Percentiles rank a stretch among this genome's conserved stretches.
Conservation (phyloP, 129 eudicot species). For the Flaveria linearis region DNA sequence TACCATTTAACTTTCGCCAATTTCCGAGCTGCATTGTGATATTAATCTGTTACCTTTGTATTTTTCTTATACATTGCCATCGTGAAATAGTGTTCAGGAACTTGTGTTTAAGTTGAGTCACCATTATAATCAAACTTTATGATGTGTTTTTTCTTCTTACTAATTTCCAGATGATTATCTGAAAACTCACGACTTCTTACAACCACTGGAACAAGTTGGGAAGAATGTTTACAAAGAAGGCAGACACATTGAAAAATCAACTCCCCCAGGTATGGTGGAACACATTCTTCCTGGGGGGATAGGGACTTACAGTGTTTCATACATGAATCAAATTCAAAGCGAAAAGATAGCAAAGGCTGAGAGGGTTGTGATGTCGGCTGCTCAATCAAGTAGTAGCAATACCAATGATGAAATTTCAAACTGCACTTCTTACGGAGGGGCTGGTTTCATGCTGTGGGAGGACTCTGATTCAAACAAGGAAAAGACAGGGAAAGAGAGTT, state of each 20-base stretch:
- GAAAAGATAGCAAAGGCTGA: constrained; percentile 49
- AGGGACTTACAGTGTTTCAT: constrained; percentile 73
- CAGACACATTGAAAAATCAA: constrained; percentile 49
- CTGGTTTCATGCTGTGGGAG: constrained; percentile 85
- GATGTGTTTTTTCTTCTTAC: background rate
- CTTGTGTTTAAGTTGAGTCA: background rate
- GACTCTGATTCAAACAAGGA: constrained; percentile 77
- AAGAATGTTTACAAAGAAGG: constrained; percentile 46
- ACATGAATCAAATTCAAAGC: constrained; percentile 47
- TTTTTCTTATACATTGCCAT: background rate
- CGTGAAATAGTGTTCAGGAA: constrained; percentile 11
- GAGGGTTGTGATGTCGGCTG: constrained; percentile 41
- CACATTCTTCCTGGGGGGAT: constrained; percentile 81
- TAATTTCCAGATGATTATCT: constrained; percentile 55
- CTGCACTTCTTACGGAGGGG: constrained; percentile 75
- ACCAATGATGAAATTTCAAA: constrained; percentile 76
- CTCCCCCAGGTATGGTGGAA: constrained; percentile 49
- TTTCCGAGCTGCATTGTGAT: background rate
- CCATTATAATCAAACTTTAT: background rate
- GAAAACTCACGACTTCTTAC: constrained; percentile 86
- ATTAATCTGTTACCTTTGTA: background rate
- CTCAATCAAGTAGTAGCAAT: constrained; percentile 60
- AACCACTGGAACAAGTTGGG: constrained; percentile 70
- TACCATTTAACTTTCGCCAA: background rate
- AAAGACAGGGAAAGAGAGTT: constrained; percentile 94